Evolutionary conservation across 2,329 filamentous ascomycete genomes (phyloP), one percentile per base, ranked within the genome.

Genomic region (Claviceps sp.): DNA sequence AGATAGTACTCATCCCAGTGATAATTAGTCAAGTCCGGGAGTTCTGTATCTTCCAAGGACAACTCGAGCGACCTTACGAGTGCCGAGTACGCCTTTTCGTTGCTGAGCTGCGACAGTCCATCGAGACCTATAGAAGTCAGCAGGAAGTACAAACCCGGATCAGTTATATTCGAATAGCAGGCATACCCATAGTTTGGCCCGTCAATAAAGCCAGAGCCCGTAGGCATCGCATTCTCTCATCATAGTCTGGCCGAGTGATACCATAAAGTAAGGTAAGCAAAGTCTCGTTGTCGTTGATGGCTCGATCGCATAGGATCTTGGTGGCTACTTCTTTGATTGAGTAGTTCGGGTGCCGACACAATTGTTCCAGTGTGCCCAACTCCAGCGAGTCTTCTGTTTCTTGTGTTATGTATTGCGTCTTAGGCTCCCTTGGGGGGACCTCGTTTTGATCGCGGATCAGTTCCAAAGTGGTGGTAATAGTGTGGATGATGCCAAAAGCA

Each of bases 331-430:
- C 82, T 57, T 82, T 75, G 56, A 90, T 84, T 20, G 84, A 78
- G 60, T 79, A 83, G 65, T 83, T 91, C 55, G 84, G 84, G 63
- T 85, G 85, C 50, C 77, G 72, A 13, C 86, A 70, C 4, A 90
- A 74, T 56, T 80, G 84, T 50, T 81, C 72, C 9, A 90, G 71
- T 0, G 86, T 89, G 43, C 76, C 72, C 11, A 81, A 62, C 53
- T 81, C 78, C 43, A 89, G 72, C 2, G 84, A 78, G 61, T 88
- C 84, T 61, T 89, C 85, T 2, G 84, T 86, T 24, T 85, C 81
- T 63, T 88, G 82, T 14, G 81, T 85, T 57, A 88, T 85, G 63
- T 86, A 86, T 58, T 84, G 79, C 49, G 84, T 79, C 63, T 84
- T 83, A 38, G 81, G 81, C 54, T 81, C 78, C 40, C 72, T 63